Base-by-base conservation (phyloP, 2,329 filamentous ascomycete genomes). In the Aspergillus luchuensis region DNA sequence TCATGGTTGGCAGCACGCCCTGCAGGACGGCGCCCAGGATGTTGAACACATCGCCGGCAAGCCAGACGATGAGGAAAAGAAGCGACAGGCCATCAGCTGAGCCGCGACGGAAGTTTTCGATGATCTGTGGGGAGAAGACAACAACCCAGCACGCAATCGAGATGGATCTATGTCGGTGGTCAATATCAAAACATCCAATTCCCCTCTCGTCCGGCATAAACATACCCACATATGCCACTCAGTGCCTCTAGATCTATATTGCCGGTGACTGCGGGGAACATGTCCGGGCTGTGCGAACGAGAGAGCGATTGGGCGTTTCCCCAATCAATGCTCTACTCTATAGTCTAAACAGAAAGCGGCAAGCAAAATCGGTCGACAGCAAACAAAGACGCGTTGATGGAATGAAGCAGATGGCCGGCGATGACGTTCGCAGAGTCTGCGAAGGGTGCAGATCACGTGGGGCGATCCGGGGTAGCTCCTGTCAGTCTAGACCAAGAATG, bases 111-210 rank as follows among this genome's bases (percentile, higher is more conserved):
- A 97, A 97, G 74, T 97, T 97, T 72, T 97, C 92, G 69, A 97
- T 89, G 69, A 99, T 97, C 70, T 99, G 95, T 2, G 95, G 95
- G 0, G 92, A 95, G 80, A 97, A 99, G 60, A 99, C 95, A 38
- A 98, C 91, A 59, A 98, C 91, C 95, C 95, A 97, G 75, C 93
- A 97, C 54, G 93, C 93, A 73, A 99, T 97, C 49, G 92, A 97
- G 68, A 99, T 93, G 8, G 93, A 97, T 38, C 93, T 91, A 69
- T 30, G 38, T 45, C 23, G 8, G 30, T 23, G 10, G 54, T 65
- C 21, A 64, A 57, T 56, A 49, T 57, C 8, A 52, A 45, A 33
- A 39, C 17, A 15, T 11, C 10, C 45, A 6, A 17, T 36, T 30
- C 39, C 8, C 28, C 23, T 30, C 10, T 58, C 8, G 3, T 11